A percentile compares a stretch with the other conserved stretches of the same genome.
Conservation (phyloP, 805 yeast genomes). For the Candida alai region DNA sequence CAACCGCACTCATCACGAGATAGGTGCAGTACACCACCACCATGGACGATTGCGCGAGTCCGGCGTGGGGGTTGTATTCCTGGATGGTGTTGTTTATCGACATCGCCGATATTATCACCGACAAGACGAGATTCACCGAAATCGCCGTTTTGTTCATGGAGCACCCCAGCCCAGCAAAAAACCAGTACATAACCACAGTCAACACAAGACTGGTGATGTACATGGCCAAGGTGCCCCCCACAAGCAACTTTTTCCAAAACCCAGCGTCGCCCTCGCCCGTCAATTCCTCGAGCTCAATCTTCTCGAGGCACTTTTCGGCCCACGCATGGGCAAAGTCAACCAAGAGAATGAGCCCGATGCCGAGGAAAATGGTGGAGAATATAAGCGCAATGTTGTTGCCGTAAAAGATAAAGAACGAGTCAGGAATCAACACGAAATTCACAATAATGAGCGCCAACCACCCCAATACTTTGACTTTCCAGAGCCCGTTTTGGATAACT, state of each 20-base stretch:
- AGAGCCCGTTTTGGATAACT: constrained; percentile 83
- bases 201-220: constrained; percentile 68
- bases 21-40: constrained; percentile 92
- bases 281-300: constrained; percentile 73
- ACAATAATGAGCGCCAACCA: constrained; percentile 56
- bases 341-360: constrained; percentile 82
- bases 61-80: constrained; percentile 91
- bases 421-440: constrained; percentile 75
- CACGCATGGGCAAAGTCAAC: constrained; percentile 98
- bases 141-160: constrained; percentile 87
- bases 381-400: constrained; percentile 87
- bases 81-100: constrained; percentile 83
- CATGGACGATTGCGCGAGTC: constrained; percentile 95
- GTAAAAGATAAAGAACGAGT: constrained; percentile 79
- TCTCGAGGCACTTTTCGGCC: constrained; percentile 93
- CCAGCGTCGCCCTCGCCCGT: constrained; percentile 49
- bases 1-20: constrained; percentile 84
- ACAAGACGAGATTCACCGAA: constrained; percentile 65
- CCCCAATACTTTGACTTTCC: constrained; percentile 70
- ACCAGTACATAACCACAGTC: constrained; percentile 75
- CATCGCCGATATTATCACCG: constrained; percentile 59
- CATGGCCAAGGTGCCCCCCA: constrained; percentile 87
- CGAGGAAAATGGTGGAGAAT: constrained; percentile 78
- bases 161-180: constrained; percentile 80
- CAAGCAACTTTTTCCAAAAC: constrained; percentile 75